Base-by-base conservation (phyloP, 139 green algal genomes). In the Tetraselmis striata region DNA sequence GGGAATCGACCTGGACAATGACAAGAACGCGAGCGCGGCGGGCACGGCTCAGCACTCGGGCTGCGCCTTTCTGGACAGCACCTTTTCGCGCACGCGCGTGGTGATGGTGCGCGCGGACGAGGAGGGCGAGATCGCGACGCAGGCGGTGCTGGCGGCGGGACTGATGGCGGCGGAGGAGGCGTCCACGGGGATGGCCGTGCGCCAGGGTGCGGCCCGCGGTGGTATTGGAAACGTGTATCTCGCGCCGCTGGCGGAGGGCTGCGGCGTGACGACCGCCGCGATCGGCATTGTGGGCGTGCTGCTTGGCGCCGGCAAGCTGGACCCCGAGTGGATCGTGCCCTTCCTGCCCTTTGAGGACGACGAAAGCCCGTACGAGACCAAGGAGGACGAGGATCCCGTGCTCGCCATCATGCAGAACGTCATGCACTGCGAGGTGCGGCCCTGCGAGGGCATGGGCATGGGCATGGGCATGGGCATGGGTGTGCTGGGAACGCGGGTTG, bases 1-100 rank as follows among this genome's bases (percentile, higher is more conserved):
- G 83, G 94, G 94, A 2, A 86, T 98, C 24, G 23, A 30, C 2
- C 1, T 98, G 1, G 93, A 98, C 83, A 31, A 82, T 0, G 83
- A 23, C 0, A 86, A 87, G 29, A 98, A 98, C 80, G 76, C 84
- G 29, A 81, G 59, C 0, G 80, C 82, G 18, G 79, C 89, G 28
- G 84, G 83, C 25, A 67, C 45, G 11, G 45, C 45, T 18, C 11
- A 5, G 5, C 18, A 5, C 45, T 25, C 5, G 11, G 45, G 45
- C 45, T 67, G 45, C 45, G 45, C 45, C 45, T 67, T 67, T 67
- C 45, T 67, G 11, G 45, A 67, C 45, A 25, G 11, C 18, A 67
- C 45, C 45, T 67, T 67, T 18, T 25, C 11, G 11, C 45, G 45
- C 45, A 67, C 45, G 11, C 45, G 45, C 45, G 18, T 67, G 11